Base-by-base conservation (phyloP, 108 stramenopile species). In the Nannochloropsis gaditana region DNA sequence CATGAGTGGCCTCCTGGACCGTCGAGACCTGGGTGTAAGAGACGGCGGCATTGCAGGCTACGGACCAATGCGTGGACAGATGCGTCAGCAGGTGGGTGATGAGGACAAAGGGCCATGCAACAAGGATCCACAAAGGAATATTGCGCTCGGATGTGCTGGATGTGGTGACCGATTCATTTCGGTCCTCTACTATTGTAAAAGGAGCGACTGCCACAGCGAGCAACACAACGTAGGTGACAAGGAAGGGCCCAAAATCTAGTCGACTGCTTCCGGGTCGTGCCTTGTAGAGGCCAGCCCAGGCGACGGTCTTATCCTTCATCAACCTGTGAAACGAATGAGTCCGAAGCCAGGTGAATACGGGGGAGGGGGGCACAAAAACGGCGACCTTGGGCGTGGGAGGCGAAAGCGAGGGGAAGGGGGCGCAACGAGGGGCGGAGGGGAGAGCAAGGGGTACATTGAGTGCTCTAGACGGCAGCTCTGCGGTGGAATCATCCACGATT, bases 11-110 rank as follows among this genome's bases (percentile, higher is more conserved):
- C 19, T 31, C 80, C 21, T 43, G 45, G 9, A 3, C 41, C 42
- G 84, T 43, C 1, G 86, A 42, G 44, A 82, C 86, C 81, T 45
- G 42, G n/a, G 85, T 82, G 17, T 90, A 87, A 21, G 89, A 84
- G 85, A 90, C 86, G 9, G 85, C 9, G 84, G 86, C 87, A 45
- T 81, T 82, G 84, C 85, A 84, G 9, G 47, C 45, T 5, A 90
- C 89, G 81, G 84, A 86, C 88, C 87, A 90, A 15, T 88, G 89
- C 43, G 89, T 85, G 3, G 85, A 86, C 41, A 90, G 86, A 84
- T 88, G 90, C 2, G 88, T 80, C 9, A 90, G 80, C 17, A 90
- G 87, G 73, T 90, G 90, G 1, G 85, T 43, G 15, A 41, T 31
- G 11, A 90, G 80, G 43, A 85, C 45, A 47, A 45, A 9, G 41